Percentiles rank a stretch among this genome's conserved stretches.
These are phyloP conservation scores for Dactylellina sp. DNA, from an alignment of 2,329 filamentous ascomycete genomes.

Conservation along the genomic window DNA sequence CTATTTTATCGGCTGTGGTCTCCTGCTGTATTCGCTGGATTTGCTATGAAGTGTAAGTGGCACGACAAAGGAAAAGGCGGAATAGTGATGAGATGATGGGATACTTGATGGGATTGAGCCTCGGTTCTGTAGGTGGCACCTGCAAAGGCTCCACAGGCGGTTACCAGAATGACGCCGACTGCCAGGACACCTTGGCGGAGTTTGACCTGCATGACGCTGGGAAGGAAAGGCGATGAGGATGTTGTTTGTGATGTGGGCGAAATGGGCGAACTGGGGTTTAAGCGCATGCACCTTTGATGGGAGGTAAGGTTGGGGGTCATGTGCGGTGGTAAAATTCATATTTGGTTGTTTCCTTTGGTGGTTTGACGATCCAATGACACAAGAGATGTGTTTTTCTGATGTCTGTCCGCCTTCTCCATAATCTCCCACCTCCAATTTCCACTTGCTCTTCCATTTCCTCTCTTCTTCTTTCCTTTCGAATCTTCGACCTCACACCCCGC, in stretches of 20 bases:
- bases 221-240: background rate
- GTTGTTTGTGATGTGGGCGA: background rate
- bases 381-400: background rate
- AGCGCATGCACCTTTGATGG: background rate
- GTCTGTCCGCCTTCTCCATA: background rate
- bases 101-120: conserved; percentile 33
- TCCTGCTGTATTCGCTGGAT: conserved; percentile 9
- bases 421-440: background rate
- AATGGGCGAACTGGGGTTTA: background rate
- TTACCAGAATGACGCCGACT: conserved; percentile 29
- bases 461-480: conserved; percentile 12
- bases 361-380: conserved; percentile 14
- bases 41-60: background rate
- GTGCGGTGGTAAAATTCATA: background rate
- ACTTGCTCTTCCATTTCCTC: conserved; percentile 3
- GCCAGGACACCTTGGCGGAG: conserved; percentile 22
- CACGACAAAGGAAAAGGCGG: background rate
- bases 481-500: conserved; percentile 5
- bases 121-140: conserved; percentile 34
- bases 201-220: background rate
- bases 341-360: background rate
- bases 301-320: background rate
- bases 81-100: background rate
- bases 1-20: conserved; percentile 12
- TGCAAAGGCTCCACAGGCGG: conserved; percentile 39